Conservation (phyloP, 176 grass and related monocot species). For the Ampelocalamus luodianensis region DNA sequence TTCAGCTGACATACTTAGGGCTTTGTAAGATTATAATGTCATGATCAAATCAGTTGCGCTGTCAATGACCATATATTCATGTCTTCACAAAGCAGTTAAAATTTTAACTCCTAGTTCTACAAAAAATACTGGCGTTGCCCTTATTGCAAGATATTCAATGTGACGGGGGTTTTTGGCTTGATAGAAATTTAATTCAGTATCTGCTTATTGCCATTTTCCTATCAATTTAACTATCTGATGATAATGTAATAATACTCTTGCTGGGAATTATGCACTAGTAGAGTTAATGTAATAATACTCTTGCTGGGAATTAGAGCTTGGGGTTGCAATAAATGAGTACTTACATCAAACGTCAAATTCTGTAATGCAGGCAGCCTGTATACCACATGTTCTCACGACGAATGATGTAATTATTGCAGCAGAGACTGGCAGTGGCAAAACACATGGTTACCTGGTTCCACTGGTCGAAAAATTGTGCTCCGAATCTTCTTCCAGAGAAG, state of each 20-base stretch:
- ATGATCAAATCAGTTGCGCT: not conserved
- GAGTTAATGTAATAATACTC: not conserved
- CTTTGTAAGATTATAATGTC: not conserved
- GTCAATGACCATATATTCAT: conserved; percentile 1
- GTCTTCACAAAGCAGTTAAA: not conserved
- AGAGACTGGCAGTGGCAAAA: conserved; percentile 97
- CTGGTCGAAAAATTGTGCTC: conserved; percentile 77
- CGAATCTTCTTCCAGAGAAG: conserved; percentile 38
- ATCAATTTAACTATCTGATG: not conserved
- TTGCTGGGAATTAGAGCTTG: not conserved
- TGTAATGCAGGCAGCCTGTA: conserved; percentile 72
- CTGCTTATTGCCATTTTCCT: not conserved
- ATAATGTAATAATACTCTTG: not conserved
- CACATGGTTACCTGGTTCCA: conserved; percentile 90
- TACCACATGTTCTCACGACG: conserved; percentile 72
- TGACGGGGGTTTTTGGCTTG: not conserved
- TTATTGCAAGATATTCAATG: not conserved
- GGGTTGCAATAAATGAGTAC: not conserved
- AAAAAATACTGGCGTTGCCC: not conserved
- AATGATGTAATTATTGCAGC: conserved; percentile 86
- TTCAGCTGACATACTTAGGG: not conserved
- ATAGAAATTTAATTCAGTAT: not conserved
- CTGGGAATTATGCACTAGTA: not conserved
- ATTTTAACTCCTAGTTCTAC: not conserved
- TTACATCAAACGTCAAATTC: conserved; percentile 14